Conservation (phyloP, 1,284 basidiomycete genomes). For the Sphaerobolus stellatus region DNA sequence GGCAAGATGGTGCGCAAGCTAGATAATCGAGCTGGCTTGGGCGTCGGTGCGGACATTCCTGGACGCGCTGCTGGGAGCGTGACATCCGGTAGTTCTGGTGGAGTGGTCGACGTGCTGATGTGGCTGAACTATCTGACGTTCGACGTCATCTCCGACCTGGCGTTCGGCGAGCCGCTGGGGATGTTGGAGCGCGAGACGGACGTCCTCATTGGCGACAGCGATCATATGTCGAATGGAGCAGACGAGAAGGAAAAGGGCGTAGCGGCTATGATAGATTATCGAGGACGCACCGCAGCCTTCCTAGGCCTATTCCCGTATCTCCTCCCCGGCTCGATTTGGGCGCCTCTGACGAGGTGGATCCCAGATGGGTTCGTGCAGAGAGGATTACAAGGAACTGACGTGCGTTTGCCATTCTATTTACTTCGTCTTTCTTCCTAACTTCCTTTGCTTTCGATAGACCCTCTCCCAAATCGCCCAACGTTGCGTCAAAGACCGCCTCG, state of each 20-base stretch:
- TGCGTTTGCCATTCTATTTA: background rate
- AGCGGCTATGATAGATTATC: slow-evolving; percentile 13
- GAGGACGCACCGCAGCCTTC: slow-evolving; percentile 14
- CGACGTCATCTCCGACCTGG: slow-evolving; percentile 43
- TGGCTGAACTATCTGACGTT: slow-evolving; percentile 50
- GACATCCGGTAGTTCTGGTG: too few species aligned
- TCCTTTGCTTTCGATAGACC: background rate
- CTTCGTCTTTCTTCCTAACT: background rate
- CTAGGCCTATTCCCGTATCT: slow-evolving; percentile 16
- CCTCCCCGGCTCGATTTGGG: slow-evolving; percentile 6
- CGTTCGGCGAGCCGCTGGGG: slow-evolving; percentile 45
- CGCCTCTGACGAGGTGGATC: background rate
- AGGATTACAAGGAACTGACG: slow-evolving; percentile 20
- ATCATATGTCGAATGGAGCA: background rate
- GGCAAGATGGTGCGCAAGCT: slow-evolving; percentile 5
- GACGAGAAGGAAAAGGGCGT: slow-evolving; percentile 16
- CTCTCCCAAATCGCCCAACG: background rate
- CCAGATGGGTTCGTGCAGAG: slow-evolving; percentile 8
- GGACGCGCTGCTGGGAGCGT: background rate
- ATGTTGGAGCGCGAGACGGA: slow-evolving; percentile 37
- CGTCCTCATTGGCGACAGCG: background rate
- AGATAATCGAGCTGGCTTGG: slow-evolving; percentile 2
- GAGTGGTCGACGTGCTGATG: slow-evolving; percentile 28
- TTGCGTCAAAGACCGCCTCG: slow-evolving; percentile 9
- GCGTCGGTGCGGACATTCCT: slow-evolving; percentile 2